A percentile compares a stretch with the other conserved stretches of the same genome.
phyloP scores from a whole-genome alignment of 306 rosid genomes.

The Benincasa hispida region DNA sequence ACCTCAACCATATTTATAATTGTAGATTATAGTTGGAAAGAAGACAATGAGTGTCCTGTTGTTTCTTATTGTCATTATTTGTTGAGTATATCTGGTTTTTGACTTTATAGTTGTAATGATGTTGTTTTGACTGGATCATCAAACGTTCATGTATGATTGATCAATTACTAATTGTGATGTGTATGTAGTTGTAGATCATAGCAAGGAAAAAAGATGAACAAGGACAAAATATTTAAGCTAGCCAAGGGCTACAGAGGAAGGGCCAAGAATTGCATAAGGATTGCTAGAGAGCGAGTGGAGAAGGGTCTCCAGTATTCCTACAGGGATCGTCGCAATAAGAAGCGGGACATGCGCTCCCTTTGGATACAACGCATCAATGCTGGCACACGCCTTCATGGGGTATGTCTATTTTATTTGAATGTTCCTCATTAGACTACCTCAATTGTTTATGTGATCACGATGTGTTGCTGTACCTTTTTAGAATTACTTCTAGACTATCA shows the following conservation, averaged over 20 bases:
- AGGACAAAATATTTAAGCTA: conserved; percentile 69
- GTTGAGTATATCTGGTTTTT: background rate
- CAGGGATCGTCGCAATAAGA: conserved; percentile 92
- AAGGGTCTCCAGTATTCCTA: conserved; percentile 97
- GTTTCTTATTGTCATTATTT: background rate
- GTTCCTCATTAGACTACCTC: background rate
- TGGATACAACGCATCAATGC: conserved; percentile 95
- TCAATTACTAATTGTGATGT: background rate
- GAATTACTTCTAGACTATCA: background rate
- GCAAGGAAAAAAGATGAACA: conserved; percentile 43
- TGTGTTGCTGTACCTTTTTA: background rate
- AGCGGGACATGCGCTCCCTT: conserved; percentile 90
- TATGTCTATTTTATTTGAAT: conserved; percentile 18
- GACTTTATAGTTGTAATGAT: background rate
- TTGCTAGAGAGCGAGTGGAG: conserved; percentile 94
- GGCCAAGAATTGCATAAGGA: conserved; percentile 94
- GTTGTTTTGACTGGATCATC: background rate
- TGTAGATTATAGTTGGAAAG: too few relatives aligned
- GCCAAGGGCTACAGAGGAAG: conserved; percentile 97
- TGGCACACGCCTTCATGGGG: conserved; percentile 85
- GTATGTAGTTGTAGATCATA: conserved; percentile 9
- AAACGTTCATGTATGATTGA: background rate
- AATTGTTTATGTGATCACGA: background rate
- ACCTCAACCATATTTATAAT: too few relatives aligned
- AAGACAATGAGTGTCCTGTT: background rate